Evolutionary conservation across 306 rosid species (phyloP).

Genomic region (Datisca glomerata): DNA sequence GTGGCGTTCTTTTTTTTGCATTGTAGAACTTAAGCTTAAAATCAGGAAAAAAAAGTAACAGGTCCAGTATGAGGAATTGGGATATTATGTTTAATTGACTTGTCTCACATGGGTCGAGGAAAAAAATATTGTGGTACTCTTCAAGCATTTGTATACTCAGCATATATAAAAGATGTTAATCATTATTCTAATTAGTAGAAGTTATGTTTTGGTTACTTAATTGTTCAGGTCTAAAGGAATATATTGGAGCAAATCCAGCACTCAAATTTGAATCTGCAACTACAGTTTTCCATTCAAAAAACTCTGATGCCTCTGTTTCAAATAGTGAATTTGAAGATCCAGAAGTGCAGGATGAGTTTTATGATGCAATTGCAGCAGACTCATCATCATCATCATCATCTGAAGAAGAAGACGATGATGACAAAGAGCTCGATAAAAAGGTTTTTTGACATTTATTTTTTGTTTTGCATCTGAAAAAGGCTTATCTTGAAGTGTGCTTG

Average conservation of each 20-base stretch:
- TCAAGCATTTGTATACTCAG: too few relatives aligned
- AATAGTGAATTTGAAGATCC: constrained; percentile 32
- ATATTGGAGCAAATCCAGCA: constrained; percentile 69
- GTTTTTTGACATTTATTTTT: too few relatives aligned
- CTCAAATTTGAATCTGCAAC: constrained; percentile 28
- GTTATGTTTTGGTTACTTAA: constrained; percentile 12
- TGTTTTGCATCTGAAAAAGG: too few relatives aligned
- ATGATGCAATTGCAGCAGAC: constrained; percentile 69
- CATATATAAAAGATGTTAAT: neutral
- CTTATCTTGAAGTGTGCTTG: too few relatives aligned
- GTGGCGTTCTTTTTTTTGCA: too few relatives aligned
- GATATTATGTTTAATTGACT: too few relatives aligned
- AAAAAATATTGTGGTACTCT: too few relatives aligned
- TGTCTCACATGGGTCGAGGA: too few relatives aligned
- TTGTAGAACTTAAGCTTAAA: too few relatives aligned
- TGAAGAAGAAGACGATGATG: constrained; percentile 22
- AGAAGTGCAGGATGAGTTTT: constrained; percentile 71
- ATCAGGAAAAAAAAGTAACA: too few relatives aligned
- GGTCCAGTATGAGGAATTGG: too few relatives aligned
- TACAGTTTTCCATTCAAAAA: constrained; percentile 35
- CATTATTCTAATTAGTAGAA: constrained; percentile 1
- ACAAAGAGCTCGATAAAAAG: constrained; percentile 18
- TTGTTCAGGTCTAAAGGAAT: constrained; percentile 78
- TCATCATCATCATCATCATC: constrained; percentile 43
- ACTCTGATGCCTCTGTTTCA: constrained; percentile 32